These are phyloP conservation scores for Dentipellis sp. DNA, from an alignment of 768 basidiomycete species.

Conservation along the genomic window DNA sequence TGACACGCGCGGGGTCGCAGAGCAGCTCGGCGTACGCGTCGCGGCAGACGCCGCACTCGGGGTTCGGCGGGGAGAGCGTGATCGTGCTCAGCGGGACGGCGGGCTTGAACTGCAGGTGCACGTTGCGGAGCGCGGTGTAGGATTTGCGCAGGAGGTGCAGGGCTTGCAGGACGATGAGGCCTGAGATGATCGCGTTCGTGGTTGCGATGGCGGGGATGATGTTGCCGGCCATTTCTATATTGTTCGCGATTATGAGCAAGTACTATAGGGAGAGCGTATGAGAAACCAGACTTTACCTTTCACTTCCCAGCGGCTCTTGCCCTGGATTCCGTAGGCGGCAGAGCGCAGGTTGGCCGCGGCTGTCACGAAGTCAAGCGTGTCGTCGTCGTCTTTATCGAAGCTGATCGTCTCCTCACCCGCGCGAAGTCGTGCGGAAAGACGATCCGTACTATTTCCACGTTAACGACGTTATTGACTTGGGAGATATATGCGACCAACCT, in stretches of 20 bases:
- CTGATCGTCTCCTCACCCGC: conserved; percentile 63
- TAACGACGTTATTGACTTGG: neutral
- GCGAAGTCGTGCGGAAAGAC: conserved; percentile 60
- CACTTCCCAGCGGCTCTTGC: conserved; percentile 92
- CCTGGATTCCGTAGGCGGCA: conserved; percentile 78
- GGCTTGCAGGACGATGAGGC: conserved; percentile 89
- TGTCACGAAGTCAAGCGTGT: conserved; percentile 93
- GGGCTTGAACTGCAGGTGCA: conserved; percentile 74
- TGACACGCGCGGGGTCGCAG: conserved; percentile 64
- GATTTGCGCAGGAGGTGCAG: conserved; percentile 70
- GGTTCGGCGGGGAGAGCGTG: conserved; percentile 59
- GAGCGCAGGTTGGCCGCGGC: conserved; percentile 91
- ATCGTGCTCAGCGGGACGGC: conserved; percentile 69
- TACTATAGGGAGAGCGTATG: neutral
- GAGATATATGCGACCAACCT: conserved; percentile 41
- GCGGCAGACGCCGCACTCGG: conserved; percentile 75
- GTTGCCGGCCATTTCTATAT: conserved; percentile 94
- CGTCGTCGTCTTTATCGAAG: conserved; percentile 98
- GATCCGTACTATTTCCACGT: conserved; percentile 52
- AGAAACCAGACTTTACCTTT: conserved; percentile 52
- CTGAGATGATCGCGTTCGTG: conserved; percentile 95
- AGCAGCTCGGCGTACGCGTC: conserved; percentile 70
- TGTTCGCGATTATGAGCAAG: neutral
- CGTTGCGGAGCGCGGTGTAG: conserved; percentile 54
- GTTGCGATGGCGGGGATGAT: conserved; percentile 99